These are phyloP conservation scores for Penicillium thymicola DNA, from an alignment of 2,329 filamentous ascomycete genomes.

Conservation along the genomic window DNA sequence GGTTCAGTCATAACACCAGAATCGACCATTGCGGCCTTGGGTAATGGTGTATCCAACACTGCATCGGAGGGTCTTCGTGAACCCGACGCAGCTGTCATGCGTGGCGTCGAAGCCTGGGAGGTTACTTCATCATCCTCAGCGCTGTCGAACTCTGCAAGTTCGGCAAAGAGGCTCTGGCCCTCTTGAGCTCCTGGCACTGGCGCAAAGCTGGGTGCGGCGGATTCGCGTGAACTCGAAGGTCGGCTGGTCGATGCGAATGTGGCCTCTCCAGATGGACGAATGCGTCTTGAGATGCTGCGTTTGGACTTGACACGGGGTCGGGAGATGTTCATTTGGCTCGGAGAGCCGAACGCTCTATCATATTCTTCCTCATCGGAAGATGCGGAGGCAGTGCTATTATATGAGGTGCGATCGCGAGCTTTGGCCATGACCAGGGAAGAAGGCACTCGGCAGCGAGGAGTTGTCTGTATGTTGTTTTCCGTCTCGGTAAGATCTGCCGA, in stretches of 20 bases:
- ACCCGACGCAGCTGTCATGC: conserved; percentile 27
- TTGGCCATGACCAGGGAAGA: conserved; percentile 44
- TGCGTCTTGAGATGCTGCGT: conserved; percentile 61
- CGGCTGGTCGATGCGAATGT: conserved; percentile 40
- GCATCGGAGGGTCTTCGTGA: conserved; percentile 34
- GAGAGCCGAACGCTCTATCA: conserved; percentile 60
- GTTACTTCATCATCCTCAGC: conserved; percentile 63
- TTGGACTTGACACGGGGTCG: conserved; percentile 70
- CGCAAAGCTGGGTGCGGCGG: conserved; percentile 53
- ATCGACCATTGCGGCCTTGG: conserved; percentile 53
- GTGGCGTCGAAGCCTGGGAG: conserved; percentile 42
- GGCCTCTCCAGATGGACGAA: conserved; percentile 48
- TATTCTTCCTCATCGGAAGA: conserved; percentile 72
- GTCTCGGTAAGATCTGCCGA: conserved; percentile 84
- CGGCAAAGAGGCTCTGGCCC: conserved; percentile 82
- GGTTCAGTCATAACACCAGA: conserved; percentile 62
- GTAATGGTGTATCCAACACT: conserved; percentile 20
- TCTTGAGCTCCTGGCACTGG: conserved; percentile 48
- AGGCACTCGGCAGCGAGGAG: conserved; percentile 39
- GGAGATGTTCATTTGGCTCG: conserved; percentile 61
- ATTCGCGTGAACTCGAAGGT: conserved; percentile 46
- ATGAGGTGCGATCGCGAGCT: conserved; percentile 61
- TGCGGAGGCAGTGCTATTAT: conserved; percentile 84
- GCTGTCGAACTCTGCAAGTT: conserved; percentile 75
- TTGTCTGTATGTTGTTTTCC: conserved; percentile 53